Conservation (phyloP, 257 asterid species). For the Solanum chilense region DNA sequence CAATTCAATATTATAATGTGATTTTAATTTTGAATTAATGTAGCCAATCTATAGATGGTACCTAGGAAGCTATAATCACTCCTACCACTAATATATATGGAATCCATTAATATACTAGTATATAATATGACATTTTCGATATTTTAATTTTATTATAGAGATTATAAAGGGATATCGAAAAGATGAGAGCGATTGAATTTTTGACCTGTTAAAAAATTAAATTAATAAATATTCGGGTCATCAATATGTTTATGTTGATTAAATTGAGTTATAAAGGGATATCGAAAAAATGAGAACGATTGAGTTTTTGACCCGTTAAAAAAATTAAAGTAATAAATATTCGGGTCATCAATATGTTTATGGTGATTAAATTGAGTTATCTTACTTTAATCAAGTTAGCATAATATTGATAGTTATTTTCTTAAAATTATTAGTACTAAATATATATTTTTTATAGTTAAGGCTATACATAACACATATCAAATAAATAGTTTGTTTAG, state of each 20-base stretch:
- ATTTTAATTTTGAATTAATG: not conserved
- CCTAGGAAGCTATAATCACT: not conserved
- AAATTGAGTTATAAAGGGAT: not conserved
- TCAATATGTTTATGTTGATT: not conserved
- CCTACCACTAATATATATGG: not conserved
- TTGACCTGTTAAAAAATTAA: not conserved
- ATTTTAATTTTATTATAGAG: not conserved
- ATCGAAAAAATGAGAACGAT: not conserved
- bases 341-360: not conserved
- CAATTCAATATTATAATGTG: not conserved
- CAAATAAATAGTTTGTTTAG: not conserved
- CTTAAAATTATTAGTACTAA: not conserved
- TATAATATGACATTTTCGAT: not conserved
- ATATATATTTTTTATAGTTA: not conserved
- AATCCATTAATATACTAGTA: too few relatives aligned
- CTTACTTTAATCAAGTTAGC: not conserved
- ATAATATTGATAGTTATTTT: not conserved
- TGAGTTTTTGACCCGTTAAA: not conserved
- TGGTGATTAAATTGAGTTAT: too few relatives aligned
- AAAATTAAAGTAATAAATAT: not conserved
- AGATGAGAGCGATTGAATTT: not conserved
- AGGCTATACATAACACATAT: not conserved
- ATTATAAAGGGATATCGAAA: not conserved
- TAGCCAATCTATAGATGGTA: not conserved
- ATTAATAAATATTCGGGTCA: not conserved